phyloP scores from a whole-genome alignment of 2,329 filamentous ascomycete species.

The Penicillium fuscoglaucum region DNA sequence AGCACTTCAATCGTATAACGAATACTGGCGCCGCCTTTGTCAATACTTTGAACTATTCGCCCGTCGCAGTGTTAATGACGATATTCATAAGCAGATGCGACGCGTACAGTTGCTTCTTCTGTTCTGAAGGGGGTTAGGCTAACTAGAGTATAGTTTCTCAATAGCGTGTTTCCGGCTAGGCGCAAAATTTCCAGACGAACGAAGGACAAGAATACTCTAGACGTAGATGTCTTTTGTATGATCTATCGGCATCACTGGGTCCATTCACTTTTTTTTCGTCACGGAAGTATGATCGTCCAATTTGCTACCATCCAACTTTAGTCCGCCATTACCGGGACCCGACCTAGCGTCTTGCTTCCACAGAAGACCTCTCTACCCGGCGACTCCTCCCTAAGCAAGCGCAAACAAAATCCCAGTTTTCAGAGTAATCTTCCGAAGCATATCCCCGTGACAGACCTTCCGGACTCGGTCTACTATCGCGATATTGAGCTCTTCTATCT shows the following conservation, averaged over 20 bases:
- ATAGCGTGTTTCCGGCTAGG: slow-evolving; percentile 16
- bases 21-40: slow-evolving; percentile 28
- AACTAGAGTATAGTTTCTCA: too few relatives aligned
- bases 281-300: slow-evolving; percentile 26
- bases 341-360: slow-evolving; percentile 26
- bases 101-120: too few relatives aligned
- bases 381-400: too few relatives aligned
- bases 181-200: slow-evolving; percentile 19
- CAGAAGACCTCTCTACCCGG: too few relatives aligned
- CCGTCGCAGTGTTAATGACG: slow-evolving; percentile 18
- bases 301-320: slow-evolving; percentile 25
- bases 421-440: slow-evolving; percentile 27
- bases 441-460: slow-evolving; percentile 21
- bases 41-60: slow-evolving; percentile 28
- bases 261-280: slow-evolving; percentile 25
- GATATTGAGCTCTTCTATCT: slow-evolving; percentile 31
- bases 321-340: slow-evolving; percentile 28
- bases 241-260: slow-evolving; percentile 28
- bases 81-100: slow-evolving; percentile 27
- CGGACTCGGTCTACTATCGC: slow-evolving; percentile 24
- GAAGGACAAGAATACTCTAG: slow-evolving; percentile 28
- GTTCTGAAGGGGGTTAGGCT: too few relatives aligned
- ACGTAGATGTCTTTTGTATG: slow-evolving; percentile 24
- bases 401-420: slow-evolving; percentile 16
- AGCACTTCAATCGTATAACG: slow-evolving; percentile 24